Evolutionary conservation across 169 alveolate genomes (phyloP).

Genomic region (Plasmodium sp.): DNA sequence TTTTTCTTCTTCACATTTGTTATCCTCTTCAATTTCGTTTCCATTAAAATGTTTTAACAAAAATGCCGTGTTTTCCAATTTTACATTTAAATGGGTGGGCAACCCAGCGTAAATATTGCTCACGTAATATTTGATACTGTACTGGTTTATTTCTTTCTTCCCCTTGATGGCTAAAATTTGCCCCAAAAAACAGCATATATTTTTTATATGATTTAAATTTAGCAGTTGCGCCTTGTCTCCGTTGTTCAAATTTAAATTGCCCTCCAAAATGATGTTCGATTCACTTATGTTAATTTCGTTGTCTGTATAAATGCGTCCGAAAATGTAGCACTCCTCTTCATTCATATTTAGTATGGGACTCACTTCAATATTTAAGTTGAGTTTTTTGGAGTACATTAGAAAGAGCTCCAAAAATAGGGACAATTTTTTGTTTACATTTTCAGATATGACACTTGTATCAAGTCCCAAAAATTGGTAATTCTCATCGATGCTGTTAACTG

Average conservation of each 20-base stretch:
- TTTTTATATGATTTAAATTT: slow-evolving; percentile 53
- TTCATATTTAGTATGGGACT: slow-evolving; percentile 64
- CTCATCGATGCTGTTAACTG: slow-evolving; percentile 37
- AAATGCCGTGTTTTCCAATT: slow-evolving; percentile 25
- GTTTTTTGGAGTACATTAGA: slow-evolving; percentile 28
- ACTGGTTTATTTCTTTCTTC: slow-evolving; percentile 72
- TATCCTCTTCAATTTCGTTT: slow-evolving; percentile 69
- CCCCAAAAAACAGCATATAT: slow-evolving; percentile 65
- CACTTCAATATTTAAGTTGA: slow-evolving; percentile 65
- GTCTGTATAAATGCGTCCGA: slow-evolving; percentile 72
- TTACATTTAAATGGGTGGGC: slow-evolving; percentile 61
- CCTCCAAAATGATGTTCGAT: slow-evolving; percentile 71
- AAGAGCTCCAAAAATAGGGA: slow-evolving; percentile 61
- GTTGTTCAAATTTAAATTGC: slow-evolving; percentile 32
- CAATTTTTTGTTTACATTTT: slow-evolving; percentile 53
- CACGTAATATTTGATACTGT: slow-evolving; percentile 66
- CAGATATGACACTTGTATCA: slow-evolving; percentile 55
- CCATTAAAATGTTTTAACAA: slow-evolving; percentile 68
- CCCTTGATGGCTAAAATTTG: slow-evolving; percentile 75
- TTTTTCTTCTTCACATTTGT: slow-evolving; percentile 2
- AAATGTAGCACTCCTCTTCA: slow-evolving; percentile 62
- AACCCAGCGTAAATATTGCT: slow-evolving; percentile 67
- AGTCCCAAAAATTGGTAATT: slow-evolving; percentile 66
- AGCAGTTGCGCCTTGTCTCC: slow-evolving; percentile 74
- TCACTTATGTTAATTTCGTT: slow-evolving; percentile 70